Conservation (phyloP, 2,329 filamentous ascomycete species). For the Tolypocladium album region DNA sequence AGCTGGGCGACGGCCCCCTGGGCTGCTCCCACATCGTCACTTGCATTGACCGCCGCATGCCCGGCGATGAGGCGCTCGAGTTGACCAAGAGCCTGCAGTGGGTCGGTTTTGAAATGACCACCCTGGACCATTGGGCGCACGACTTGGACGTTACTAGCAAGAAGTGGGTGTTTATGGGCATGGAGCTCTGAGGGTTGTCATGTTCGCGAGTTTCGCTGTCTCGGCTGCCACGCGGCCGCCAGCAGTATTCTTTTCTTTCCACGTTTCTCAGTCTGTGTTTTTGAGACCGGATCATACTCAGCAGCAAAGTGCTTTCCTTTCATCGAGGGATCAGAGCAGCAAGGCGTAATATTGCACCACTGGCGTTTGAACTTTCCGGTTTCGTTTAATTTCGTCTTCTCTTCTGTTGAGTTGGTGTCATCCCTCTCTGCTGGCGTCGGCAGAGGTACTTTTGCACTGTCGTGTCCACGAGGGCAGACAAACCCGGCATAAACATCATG, state of each 20-base stretch:
- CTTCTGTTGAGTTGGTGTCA: background rate
- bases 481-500: background rate
- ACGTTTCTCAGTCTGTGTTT: background rate
- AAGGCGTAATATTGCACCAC: background rate
- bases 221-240: background rate
- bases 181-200: slow-evolving; percentile 56
- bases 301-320: background rate
- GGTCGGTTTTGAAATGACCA: slow-evolving; percentile 82
- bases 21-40: slow-evolving; percentile 69
- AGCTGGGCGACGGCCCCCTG: slow-evolving; percentile 69
- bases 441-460: background rate
- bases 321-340: background rate
- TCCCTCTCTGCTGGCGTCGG: background rate
- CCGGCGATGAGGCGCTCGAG: slow-evolving; percentile 49
- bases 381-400: background rate
- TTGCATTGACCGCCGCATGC: slow-evolving; percentile 65
- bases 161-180: slow-evolving; percentile 77
- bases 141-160: slow-evolving; percentile 58
- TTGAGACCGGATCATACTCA: background rate
- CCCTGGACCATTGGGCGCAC: slow-evolving; percentile 64
- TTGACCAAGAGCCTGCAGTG: slow-evolving; percentile 78
- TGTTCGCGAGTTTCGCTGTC: slow-evolving; percentile 4
- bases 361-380: background rate
- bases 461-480: background rate
- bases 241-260: background rate